phyloP scores from a whole-genome alignment of 108 stramenopile genomes.

The Cyclotella atomus region DNA sequence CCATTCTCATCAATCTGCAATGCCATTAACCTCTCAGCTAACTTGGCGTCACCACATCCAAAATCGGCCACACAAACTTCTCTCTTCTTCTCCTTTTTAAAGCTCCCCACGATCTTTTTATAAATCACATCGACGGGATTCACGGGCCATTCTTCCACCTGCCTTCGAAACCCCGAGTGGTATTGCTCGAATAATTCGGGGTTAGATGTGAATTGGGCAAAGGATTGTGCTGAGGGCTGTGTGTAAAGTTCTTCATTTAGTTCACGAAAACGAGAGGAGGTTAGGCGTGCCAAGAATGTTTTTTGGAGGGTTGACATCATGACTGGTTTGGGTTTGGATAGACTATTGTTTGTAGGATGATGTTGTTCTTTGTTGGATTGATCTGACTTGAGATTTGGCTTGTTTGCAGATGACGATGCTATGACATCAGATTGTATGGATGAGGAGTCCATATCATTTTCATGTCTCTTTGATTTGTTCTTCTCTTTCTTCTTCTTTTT shows the following conservation, averaged over 20 bases:
- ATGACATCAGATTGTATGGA: too few species aligned
- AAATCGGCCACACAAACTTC: slow-evolving; percentile 91
- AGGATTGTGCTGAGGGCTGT: slow-evolving; percentile 72
- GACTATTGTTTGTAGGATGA: not conserved
- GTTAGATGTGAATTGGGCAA: slow-evolving; percentile 75
- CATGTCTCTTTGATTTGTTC: slow-evolving; percentile 15
- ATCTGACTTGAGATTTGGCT: not conserved
- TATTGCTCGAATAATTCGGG: slow-evolving; percentile 97
- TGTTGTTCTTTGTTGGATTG: not conserved
- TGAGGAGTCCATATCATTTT: not conserved
- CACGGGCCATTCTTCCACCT: slow-evolving; percentile 94
- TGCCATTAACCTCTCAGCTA: slow-evolving; percentile 74
- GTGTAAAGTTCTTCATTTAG: slow-evolving; percentile 99
- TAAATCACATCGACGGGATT: slow-evolving; percentile 98
- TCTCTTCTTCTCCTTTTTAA: slow-evolving; percentile 20
- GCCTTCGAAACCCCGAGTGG: slow-evolving; percentile 96
- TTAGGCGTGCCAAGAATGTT: slow-evolving; percentile 76
- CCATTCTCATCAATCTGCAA: slow-evolving; percentile 23
- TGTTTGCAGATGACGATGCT: not conserved
- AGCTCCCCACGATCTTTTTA: slow-evolving; percentile 56
- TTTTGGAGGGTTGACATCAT: slow-evolving; percentile 62
- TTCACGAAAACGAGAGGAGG: slow-evolving; percentile 95
- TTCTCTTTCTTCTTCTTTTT: slow-evolving; percentile 29
- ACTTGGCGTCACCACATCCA: slow-evolving; percentile 98
- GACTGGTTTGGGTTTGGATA: slow-evolving; percentile 22